phyloP scores from a whole-genome alignment of 768 basidiomycete species.

The Mycena rosella region DNA sequence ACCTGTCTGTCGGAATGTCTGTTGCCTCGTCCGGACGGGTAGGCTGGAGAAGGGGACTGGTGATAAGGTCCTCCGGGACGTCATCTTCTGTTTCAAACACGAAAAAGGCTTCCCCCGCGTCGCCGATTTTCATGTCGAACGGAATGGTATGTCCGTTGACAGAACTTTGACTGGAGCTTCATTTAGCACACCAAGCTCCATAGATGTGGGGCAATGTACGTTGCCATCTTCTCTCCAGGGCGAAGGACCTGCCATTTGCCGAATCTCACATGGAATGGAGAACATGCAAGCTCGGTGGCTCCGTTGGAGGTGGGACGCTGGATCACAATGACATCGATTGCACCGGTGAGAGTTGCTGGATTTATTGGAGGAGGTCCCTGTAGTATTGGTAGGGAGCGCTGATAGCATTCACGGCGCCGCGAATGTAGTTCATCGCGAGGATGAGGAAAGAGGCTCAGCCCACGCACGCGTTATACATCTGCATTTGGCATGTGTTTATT shows the following conservation, averaged over 20 bases:
- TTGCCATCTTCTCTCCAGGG: conserved; percentile 94
- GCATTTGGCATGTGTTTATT: too few species aligned
- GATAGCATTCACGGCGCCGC: conserved; percentile 87
- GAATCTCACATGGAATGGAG: conserved; percentile 97
- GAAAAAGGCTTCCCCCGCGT: conserved; percentile 99
- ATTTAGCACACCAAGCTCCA: conserved; percentile 5
- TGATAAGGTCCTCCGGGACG: conserved; percentile 92
- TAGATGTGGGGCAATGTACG: conserved; percentile 18
- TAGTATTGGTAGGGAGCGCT: conserved; percentile 92
- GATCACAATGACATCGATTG: conserved; percentile 98
- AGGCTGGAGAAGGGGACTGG: conserved; percentile 88
- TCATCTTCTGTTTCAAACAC: conserved; percentile 97
- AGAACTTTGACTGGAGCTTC: conserved; percentile 78
- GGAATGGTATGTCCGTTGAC: conserved; percentile 91
- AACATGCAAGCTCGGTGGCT: conserved; percentile 82
- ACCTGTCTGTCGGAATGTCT: conserved; percentile 51
- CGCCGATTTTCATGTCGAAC: conserved; percentile 98
- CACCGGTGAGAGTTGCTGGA: conserved; percentile 96
- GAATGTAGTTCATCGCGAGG: conserved; percentile 83
- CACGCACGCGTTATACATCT: not conserved
- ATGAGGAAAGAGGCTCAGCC: not conserved
- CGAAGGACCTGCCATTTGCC: conserved; percentile 97
- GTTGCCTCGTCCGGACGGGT: conserved; percentile 59
- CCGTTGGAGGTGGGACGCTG: conserved; percentile 76
- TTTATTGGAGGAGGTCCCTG: conserved; percentile 89